phyloP scores from a whole-genome alignment of 805 yeast species.

The Saccharomycopsis capsularis region DNA sequence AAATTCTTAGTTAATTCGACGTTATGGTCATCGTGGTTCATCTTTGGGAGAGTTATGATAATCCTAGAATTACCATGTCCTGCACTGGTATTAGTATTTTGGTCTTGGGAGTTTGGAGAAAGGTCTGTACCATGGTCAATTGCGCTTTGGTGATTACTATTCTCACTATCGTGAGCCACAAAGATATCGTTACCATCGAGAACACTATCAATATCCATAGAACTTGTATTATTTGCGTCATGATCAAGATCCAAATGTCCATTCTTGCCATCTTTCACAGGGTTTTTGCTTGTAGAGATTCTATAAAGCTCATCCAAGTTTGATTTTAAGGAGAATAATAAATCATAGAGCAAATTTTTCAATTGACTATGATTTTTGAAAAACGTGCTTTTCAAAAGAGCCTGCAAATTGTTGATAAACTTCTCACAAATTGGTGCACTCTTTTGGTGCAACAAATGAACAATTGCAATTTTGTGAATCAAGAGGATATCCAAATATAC shows the following conservation, averaged over 20 bases:
- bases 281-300: conserved; percentile 24
- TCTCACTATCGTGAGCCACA: neutral
- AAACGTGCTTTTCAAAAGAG: conserved; percentile 38
- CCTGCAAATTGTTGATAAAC: conserved; percentile 42
- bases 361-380: conserved; percentile 42
- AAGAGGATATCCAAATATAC: conserved; percentile 49
- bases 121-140: neutral
- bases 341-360: conserved; percentile 52
- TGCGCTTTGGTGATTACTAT: neutral
- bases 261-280: conserved; percentile 22
- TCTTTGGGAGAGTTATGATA: conserved; percentile 16
- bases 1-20: conserved; percentile 15
- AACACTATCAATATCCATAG: no score
- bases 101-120: neutral
- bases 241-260: no score
- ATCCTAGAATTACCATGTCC: neutral
- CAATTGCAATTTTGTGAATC: conserved; percentile 47
- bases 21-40: conserved; percentile 17
- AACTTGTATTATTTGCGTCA: no score
- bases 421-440: conserved; percentile 35
- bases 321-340: conserved; percentile 46
- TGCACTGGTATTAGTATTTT: neutral
- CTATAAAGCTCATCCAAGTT: conserved; percentile 26
- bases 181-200: no score
- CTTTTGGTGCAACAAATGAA: conserved; percentile 38